Evolutionary conservation across 1,284 basidiomycete species (phyloP).

Genomic region (Leccinum insolens): DNA sequence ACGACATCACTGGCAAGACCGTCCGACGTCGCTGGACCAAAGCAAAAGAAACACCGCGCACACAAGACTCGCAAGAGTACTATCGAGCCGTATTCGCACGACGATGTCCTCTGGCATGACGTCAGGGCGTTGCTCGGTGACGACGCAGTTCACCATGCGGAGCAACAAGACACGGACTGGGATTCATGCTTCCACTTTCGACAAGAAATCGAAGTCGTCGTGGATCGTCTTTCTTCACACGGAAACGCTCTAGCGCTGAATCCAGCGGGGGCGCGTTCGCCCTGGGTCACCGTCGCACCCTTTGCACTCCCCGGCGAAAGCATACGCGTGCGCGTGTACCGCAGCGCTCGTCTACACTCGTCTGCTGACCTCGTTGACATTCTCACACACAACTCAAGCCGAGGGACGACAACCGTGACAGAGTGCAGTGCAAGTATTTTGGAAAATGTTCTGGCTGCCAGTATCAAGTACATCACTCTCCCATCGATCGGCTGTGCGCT

Average conservation of each 20-base stretch:
- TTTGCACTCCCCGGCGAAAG: constrained; percentile 84
- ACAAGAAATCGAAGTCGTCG: constrained; percentile 69
- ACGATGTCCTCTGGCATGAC: constrained; percentile 79
- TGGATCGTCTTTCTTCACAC: constrained; percentile 64
- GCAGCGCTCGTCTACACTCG: constrained; percentile 69
- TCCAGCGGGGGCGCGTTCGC: constrained; percentile 42
- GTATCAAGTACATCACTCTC: constrained; percentile 57
- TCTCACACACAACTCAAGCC: constrained; percentile 64
- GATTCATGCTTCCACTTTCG: constrained; percentile 61
- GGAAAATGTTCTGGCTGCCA: constrained; percentile 80
- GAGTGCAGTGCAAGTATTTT: constrained; percentile 85
- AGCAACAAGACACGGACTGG: constrained; percentile 54
- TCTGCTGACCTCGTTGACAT: constrained; percentile 78
- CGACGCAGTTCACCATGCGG: constrained; percentile 54
- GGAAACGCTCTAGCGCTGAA: constrained; percentile 70
- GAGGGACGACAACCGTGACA: constrained; percentile 55
- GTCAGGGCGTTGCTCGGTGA: constrained; percentile 68
- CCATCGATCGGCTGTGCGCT: constrained; percentile 1
- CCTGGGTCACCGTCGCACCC: constrained; percentile 83
- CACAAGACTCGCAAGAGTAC: constrained; percentile 12
- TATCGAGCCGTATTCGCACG: constrained; percentile 34
- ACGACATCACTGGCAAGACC: constrained; percentile 14
- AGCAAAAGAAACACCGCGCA: constrained; percentile 21
- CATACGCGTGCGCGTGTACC: constrained; percentile 72
- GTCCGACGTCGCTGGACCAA: constrained; percentile 4